Evolutionary conservation across 352 stramenopile species (phyloP).

Genomic region (Thraustochytrium sp.): DNA sequence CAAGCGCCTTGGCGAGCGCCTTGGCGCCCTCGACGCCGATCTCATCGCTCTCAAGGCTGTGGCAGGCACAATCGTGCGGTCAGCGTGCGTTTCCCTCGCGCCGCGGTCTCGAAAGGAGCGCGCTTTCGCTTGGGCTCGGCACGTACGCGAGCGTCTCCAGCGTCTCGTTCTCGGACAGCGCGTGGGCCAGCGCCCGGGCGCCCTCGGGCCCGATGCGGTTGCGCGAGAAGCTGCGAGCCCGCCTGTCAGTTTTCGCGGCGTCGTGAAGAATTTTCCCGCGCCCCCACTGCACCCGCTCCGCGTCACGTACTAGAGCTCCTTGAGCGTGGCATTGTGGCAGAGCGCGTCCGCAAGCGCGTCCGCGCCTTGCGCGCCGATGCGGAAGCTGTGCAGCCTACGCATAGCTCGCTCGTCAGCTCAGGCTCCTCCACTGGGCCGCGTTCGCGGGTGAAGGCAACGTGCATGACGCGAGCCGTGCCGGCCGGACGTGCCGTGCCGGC

Average conservation of each 20-base stretch:
- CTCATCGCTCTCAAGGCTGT: slow-evolving; percentile 3
- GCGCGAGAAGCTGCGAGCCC: slow-evolving; percentile 1
- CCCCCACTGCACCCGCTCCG: too few relatives aligned
- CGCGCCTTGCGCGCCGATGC: neutral
- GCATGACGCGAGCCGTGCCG: too few relatives aligned
- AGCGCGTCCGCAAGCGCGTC: neutral
- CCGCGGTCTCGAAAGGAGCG: neutral
- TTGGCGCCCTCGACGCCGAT: neutral
- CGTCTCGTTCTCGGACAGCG: neutral
- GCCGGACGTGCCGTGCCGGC: too few relatives aligned
- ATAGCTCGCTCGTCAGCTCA: neutral
- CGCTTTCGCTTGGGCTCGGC: neutral
- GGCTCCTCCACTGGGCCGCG: neutral
- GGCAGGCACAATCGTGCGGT: neutral
- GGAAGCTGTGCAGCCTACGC: neutral
- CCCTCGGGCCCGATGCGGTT: neutral
- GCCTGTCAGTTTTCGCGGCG: neutral
- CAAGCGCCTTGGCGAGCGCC: neutral
- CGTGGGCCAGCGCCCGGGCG: neutral
- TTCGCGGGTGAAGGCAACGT: neutral
- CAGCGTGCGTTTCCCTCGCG: neutral
- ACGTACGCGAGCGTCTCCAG: neutral
- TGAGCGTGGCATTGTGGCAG: neutral
- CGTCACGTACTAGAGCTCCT: neutral
- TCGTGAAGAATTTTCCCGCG: neutral